Evolutionary conservation across 257 asterid species (phyloP), one percentile per base, ranked within the genome.

Genomic region (Gynochthodes officinalis): DNA sequence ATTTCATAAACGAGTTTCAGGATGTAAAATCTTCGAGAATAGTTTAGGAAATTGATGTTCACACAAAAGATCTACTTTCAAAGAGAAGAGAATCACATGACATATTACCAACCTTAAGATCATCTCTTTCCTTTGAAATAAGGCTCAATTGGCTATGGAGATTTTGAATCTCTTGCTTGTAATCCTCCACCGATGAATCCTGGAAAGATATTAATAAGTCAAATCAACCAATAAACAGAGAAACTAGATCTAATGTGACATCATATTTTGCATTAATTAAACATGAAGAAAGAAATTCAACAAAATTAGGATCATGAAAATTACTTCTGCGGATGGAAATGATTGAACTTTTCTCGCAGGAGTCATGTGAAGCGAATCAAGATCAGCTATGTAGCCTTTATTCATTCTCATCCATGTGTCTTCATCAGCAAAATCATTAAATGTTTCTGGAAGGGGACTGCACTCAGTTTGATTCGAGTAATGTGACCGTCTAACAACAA

Each of bases 321-420:
- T 76, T 79, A 84, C 95, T 86, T 87, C 91, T 79, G 76, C 65
- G 60, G 82, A 32, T 32, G 91, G 89, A 79, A 84, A 84, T 75
- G 96, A 86, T 69, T 84, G 95, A 73, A 83, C 83, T 82, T 85
- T 92, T 80, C 94, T 74, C 43, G 90, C 86, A 59, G 99, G 95
- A 81, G 98, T 88, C 76, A 78, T 82, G 65, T 77, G 91, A 78
- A 92, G 87, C 64, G 85, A 81, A 84, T 95, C 97, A 67, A 95
- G 97, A 82, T 95, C 97, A 74, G 92, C 90, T 74, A 84, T 75
- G 74, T 75, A 95, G 66, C 99, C 99, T 80, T 88, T 92, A 72
- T 95, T 95, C 97, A 95, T 87, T 81, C 82, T 86, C 81, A 84
- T 83, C 99, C 99, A 95, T 14, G 93, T 80, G 68, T 90, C 98